A percentile compares a stretch with the other conserved stretches of the same genome.
These are phyloP conservation scores for Simplicillium sp. DNA, from an alignment of 2,329 filamentous ascomycete genomes.

Conservation along the genomic window DNA sequence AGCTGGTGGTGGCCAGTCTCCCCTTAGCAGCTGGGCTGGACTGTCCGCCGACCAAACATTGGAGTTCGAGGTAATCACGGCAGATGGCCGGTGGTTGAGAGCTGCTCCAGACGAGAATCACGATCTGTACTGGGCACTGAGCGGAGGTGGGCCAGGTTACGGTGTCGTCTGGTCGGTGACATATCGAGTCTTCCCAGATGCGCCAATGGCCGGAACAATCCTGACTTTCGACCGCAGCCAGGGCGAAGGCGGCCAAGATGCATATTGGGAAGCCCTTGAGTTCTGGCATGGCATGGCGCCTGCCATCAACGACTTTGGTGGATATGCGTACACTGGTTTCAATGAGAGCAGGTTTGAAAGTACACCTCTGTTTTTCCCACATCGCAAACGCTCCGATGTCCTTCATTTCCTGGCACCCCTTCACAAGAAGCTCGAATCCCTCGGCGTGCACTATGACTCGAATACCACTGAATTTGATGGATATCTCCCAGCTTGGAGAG, in stretches of 20 bases:
- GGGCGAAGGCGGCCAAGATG: background rate
- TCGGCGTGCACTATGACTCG: background rate
- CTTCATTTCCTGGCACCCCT: background rate
- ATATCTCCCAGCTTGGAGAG: background rate
- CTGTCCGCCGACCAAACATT: slow-evolving; percentile 51
- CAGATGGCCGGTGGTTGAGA: slow-evolving; percentile 33
- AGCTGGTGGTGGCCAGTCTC: slow-evolving; percentile 50
- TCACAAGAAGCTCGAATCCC: background rate
- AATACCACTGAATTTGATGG: background rate
- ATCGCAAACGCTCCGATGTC: background rate
- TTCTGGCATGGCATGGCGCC: background rate
- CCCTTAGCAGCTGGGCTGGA: slow-evolving; percentile 42
- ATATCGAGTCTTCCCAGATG: background rate
- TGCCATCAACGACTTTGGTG: background rate
- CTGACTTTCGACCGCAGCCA: background rate
- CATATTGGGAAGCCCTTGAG: background rate
- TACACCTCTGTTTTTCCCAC: background rate
- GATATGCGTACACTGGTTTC: background rate
- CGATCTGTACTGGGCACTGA: slow-evolving; percentile 57
- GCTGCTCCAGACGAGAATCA: slow-evolving; percentile 36
- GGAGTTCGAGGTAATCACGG: slow-evolving; percentile 46
- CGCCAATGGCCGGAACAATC: background rate
- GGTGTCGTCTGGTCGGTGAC: slow-evolving; percentile 48
- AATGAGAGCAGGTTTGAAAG: background rate
- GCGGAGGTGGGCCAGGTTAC: slow-evolving; percentile 51